These are phyloP conservation scores for Pyricularia sp. DNA, from an alignment of 2,329 filamentous ascomycete species.

Conservation along the genomic window DNA sequence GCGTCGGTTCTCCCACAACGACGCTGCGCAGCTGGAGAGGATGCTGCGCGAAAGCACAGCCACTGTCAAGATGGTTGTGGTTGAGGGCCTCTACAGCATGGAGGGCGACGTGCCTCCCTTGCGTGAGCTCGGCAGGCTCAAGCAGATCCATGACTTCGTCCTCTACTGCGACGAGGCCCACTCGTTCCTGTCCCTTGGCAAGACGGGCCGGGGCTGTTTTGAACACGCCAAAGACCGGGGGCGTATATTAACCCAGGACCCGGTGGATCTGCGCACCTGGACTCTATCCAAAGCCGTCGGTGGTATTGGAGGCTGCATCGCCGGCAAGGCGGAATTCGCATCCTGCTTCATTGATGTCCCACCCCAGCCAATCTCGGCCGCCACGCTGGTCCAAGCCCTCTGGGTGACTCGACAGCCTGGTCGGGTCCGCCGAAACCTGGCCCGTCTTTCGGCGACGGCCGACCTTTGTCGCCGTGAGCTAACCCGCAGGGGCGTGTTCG, in stretches of 20 bases:
- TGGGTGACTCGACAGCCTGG: slow-evolving; percentile 9
- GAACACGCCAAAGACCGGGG: slow-evolving; percentile 10
- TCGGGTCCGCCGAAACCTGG: slow-evolving; percentile 3
- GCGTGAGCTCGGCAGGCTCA: slow-evolving; percentile 4
- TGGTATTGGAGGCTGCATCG: slow-evolving; percentile 10
- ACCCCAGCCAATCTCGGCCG: slow-evolving; percentile 2
- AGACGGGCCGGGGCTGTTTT: slow-evolving; percentile 10
- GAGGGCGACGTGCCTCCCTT: slow-evolving; percentile 6
- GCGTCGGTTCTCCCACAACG: slow-evolving; percentile 7
- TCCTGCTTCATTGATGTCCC: slow-evolving; percentile 1
- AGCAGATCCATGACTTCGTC: slow-evolving; percentile 8
- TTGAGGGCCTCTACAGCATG: slow-evolving; percentile 10
- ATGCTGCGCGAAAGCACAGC: neutral
- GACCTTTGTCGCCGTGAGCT: slow-evolving; percentile 8
- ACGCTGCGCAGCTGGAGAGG: slow-evolving; percentile 6
- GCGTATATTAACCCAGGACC: slow-evolving; percentile 4
- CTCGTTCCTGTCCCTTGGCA: slow-evolving; percentile 10
- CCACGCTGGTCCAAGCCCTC: slow-evolving; percentile 9
- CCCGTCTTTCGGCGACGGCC: slow-evolving; percentile 5
- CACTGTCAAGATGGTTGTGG: neutral
- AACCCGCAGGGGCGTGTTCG: slow-evolving; percentile 7
- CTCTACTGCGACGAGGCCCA: slow-evolving; percentile 12
- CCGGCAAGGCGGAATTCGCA: slow-evolving; percentile 5
- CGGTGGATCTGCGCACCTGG: slow-evolving; percentile 11
- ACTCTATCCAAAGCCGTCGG: slow-evolving; percentile 10